Base-by-base conservation (phyloP, 2,329 filamentous ascomycete genomes). In the Aureobasidium musti region DNA sequence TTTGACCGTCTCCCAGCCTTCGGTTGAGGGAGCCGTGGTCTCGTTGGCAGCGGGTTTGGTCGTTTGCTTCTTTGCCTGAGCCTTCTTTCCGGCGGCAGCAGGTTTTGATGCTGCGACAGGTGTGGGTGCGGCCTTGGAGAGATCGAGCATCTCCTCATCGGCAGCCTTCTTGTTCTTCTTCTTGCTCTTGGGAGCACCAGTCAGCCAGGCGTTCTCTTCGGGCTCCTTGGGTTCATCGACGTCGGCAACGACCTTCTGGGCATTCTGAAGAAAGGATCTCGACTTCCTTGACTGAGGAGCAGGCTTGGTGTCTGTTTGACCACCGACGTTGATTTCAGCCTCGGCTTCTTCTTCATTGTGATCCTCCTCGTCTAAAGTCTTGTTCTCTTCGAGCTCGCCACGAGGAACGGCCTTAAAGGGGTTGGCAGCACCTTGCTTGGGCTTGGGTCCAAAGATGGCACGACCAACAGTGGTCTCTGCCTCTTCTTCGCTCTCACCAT, bases 391-490 rank as follows among this genome's bases (percentile, higher is more conserved):
- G 65, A 89, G 86, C 70, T 89, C 87, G 68, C 81, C 83, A 59
- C 78, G 74, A 50, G 59, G 49, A 7, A 49, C 72, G 4, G 72
- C 70, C 66, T 73, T 73, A 10, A 70, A 65, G 52, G 72, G 73
- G 13, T 77, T 72, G 21, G 75, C 72, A 57, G 72, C 67, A 49
- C 69, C 68, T 33, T 73, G 73, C 61, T 72, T 80, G 26, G 71
- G 70, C 43, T 73, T 74, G n/a, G 83, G 85, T 28, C 89, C 90
- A 72, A 88, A 94, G 59, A 84, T 85, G 69, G 87, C 84, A 68
- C 94, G 87, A 14, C 93, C 93, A 60, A 89, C 80, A 68, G 89
- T 82, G 3, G 80, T 78, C 56, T 84, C 83, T 39, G 86, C 85
- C 50, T 82, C 81, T 6, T 80, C 79, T n/a, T 81, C 80, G 1